Evolutionary conservation across 2,329 filamentous ascomycete species (phyloP).

Genomic region (Epichloe festucae): DNA sequence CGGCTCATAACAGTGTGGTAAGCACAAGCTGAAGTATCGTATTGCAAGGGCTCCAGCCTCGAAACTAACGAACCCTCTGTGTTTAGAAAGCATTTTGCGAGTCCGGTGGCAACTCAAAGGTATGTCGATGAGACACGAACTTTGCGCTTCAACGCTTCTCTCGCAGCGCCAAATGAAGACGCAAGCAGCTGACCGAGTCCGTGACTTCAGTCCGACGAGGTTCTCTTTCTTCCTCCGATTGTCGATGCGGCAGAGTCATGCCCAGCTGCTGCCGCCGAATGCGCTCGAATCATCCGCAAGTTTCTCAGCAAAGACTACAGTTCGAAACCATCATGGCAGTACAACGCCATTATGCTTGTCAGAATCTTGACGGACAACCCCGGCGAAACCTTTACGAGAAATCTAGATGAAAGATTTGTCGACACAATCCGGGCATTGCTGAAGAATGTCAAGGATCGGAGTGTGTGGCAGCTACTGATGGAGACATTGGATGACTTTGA

Average conservation of each 20-base stretch:
- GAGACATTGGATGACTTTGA: constrained; percentile 77
- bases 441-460: constrained; percentile 55
- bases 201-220: constrained; percentile 62
- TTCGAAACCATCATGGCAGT: constrained; percentile 59
- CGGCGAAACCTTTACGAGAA: constrained; percentile 77
- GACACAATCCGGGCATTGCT: constrained; percentile 63
- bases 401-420: constrained; percentile 76
- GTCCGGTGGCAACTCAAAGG: constrained; percentile 47
- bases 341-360: constrained; percentile 92
- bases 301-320: constrained; percentile 64
- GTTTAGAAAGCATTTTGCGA: constrained; percentile 68
- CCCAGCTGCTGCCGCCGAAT: constrained; percentile 69
- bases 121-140: constrained; percentile 17
- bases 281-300: constrained; percentile 68
- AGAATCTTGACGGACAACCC: constrained; percentile 90
- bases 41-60: no score
- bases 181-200: not conserved
- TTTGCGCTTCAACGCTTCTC: not conserved
- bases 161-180: not conserved
- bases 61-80: constrained; percentile 12
- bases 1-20: constrained; percentile 54
- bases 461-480: constrained; percentile 72
- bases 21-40: constrained; percentile 15
- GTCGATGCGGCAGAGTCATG: constrained; percentile 93
- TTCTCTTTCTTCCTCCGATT: constrained; percentile 81